Percentiles rank a stretch among this genome's conserved stretches.
These are phyloP conservation scores for Exophiala aquamarina DNA, from an alignment of 2,329 filamentous ascomycete species.

Conservation along the genomic window DNA sequence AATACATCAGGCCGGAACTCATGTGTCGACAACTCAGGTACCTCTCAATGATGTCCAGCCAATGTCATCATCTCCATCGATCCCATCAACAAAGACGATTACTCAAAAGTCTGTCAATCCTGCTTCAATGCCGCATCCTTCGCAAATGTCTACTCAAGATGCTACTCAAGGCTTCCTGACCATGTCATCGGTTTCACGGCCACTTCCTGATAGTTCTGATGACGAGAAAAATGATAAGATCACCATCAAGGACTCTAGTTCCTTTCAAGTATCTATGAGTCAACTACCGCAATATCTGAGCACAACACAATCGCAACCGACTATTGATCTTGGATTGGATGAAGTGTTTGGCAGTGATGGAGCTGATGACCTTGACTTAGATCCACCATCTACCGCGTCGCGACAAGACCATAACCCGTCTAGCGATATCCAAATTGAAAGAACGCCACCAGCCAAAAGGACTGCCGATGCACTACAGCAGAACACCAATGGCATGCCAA, in stretches of 20 bases:
- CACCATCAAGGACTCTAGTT: slow-evolving; percentile 29
- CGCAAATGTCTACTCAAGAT: slow-evolving; percentile 29
- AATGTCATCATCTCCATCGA: slow-evolving; percentile 17
- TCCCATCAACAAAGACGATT: slow-evolving; percentile 7
- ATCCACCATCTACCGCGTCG: slow-evolving; percentile 15
- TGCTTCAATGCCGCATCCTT: slow-evolving; percentile 28
- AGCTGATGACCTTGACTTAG: slow-evolving; percentile 23
- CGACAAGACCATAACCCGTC: neutral
- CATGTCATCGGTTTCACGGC: slow-evolving; percentile 17
- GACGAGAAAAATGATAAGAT: slow-evolving; percentile 14
- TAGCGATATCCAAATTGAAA: slow-evolving; percentile 3
- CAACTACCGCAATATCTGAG: slow-evolving; percentile 20
- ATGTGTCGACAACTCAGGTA: slow-evolving; percentile 16
- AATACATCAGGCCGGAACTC: slow-evolving; percentile 12
- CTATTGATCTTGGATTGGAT: slow-evolving; percentile 10
- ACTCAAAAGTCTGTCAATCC: slow-evolving; percentile 24
- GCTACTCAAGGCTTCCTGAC: slow-evolving; percentile 23
- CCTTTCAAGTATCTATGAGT: slow-evolving; percentile 16
- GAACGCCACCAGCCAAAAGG: neutral
- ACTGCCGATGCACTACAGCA: neutral
- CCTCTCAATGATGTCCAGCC: slow-evolving; percentile 21
- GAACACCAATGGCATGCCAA: neutral
- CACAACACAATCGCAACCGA: slow-evolving; percentile 10
- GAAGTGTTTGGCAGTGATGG: slow-evolving; percentile 11
- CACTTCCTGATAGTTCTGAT: neutral